Conservation (phyloP, 352 stramenopile genomes). For the Pythium volutum region DNA sequence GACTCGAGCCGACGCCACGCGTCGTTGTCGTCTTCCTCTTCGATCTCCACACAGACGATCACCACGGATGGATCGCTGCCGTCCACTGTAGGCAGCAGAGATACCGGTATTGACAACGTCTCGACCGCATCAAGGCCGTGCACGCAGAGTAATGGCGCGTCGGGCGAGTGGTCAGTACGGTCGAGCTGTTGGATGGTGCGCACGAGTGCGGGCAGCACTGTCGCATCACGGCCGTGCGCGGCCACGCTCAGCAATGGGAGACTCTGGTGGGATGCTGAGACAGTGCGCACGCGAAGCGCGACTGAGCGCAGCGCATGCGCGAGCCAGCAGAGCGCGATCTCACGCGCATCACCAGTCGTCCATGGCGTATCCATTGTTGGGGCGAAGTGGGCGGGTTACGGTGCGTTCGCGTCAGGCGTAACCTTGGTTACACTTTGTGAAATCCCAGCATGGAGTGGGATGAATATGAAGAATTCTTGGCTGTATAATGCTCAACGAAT, state of each 20-base stretch:
- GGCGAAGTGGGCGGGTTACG: background rate
- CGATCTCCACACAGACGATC: constrained; percentile 3
- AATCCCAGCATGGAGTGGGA: too few relatives aligned
- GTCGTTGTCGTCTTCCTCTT: background rate
- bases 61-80: background rate
- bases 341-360: constrained; percentile 4
- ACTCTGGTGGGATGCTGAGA: background rate
- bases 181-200: background rate
- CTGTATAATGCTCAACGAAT: too few relatives aligned
- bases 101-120: background rate
- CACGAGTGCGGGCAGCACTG: constrained; percentile 1
- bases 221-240: background rate
- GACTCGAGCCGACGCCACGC: background rate
- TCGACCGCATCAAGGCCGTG: background rate
- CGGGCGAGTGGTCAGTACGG: background rate
- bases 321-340: constrained; percentile 26
- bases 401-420: background rate
- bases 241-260: constrained; percentile 8
- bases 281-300: constrained; percentile 8
- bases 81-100: background rate
- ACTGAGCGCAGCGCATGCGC: constrained; percentile 20
- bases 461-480: too few relatives aligned
- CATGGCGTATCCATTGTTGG: constrained; percentile 1
- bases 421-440: constrained; percentile 11
- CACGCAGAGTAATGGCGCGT: background rate